These are phyloP conservation scores for Talaromyces sp. DNA, from an alignment of 2,329 filamentous ascomycete species.

Conservation along the genomic window DNA sequence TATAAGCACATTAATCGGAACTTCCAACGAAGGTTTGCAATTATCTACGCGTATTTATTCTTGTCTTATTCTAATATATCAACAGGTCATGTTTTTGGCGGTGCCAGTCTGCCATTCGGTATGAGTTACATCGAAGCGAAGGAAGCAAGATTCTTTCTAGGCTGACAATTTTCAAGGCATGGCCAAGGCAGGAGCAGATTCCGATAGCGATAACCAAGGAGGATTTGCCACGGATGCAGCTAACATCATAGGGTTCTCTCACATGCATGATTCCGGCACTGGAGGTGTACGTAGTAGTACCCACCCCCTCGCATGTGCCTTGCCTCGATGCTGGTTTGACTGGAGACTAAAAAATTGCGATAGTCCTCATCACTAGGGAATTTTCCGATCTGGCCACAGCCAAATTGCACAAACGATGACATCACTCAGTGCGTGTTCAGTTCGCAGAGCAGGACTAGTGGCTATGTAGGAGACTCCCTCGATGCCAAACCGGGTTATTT, in stretches of 20 bases:
- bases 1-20: not conserved
- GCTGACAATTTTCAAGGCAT: conserved; percentile 32
- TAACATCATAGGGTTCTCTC: conserved; percentile 48
- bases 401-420: conserved; percentile 56
- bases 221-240: conserved; percentile 51
- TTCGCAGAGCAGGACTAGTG: conserved; percentile 45
- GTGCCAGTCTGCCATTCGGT: conserved; percentile 51
- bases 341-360: conserved; percentile 14
- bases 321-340: not conserved
- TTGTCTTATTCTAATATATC: not conserved
- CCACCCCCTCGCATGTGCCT: not conserved
- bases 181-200: conserved; percentile 53
- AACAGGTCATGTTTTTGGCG: conserved; percentile 53
- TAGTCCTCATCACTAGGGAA: conserved; percentile 61
- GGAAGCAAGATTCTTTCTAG: not conserved
- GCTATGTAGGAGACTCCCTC: conserved; percentile 48
- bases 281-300: conserved; percentile 33
- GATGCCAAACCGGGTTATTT: conserved; percentile 62
- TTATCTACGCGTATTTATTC: not conserved
- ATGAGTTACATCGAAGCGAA: conserved; percentile 7
- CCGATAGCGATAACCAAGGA: conserved; percentile 50
- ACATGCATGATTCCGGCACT: conserved; percentile 51
- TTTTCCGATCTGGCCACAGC: conserved; percentile 66
- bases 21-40: not conserved
- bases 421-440: conserved; percentile 59